A percentile compares a stretch with the other conserved stretches of the same genome.
Conservation (phyloP, 495 filamentous ascomycete genomes). For the Tuber umbilicatum region DNA sequence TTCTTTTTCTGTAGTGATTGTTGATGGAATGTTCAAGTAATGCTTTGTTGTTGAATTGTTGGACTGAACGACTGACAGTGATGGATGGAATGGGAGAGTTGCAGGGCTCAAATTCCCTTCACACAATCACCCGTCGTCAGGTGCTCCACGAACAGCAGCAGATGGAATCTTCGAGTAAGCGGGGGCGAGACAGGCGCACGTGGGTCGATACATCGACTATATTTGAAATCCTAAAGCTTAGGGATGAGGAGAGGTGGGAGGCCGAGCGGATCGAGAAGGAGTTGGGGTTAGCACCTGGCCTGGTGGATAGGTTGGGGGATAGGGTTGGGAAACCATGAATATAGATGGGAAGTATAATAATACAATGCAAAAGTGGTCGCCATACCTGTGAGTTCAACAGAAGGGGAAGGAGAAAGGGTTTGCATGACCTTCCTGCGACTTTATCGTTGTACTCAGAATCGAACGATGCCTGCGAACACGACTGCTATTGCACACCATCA, state of each 20-base stretch:
- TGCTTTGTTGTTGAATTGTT: slow-evolving; percentile 13
- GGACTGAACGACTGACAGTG: not conserved
- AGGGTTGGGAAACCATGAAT: slow-evolving; percentile 25
- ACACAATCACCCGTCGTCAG: slow-evolving; percentile 30
- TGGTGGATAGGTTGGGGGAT: slow-evolving; percentile 25
- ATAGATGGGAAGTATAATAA: slow-evolving; percentile 4
- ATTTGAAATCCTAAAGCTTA: slow-evolving; percentile 26
- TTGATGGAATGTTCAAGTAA: not conserved
- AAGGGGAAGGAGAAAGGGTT: not conserved
- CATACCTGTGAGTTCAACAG: not conserved
- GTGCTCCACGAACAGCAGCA: slow-evolving; percentile 23
- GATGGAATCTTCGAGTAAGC: slow-evolving; percentile 16
- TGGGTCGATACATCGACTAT: slow-evolving; percentile 30
- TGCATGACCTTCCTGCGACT: not conserved
- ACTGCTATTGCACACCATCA: not conserved
- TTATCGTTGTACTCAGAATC: not conserved
- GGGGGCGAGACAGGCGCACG: slow-evolving; percentile 13
- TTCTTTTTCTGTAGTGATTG: not conserved
- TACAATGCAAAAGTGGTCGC: not conserved
- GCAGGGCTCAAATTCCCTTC: slow-evolving; percentile 31
- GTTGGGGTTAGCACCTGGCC: slow-evolving; percentile 24
- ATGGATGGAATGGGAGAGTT: not conserved
- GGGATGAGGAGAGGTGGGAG: slow-evolving; percentile 22
- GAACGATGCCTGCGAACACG: not conserved
- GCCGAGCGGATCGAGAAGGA: slow-evolving; percentile 29